Percentiles rank a stretch among this genome's conserved stretches.
phyloP scores from a whole-genome alignment of 257 asterid species.

The Lantana camara region DNA sequence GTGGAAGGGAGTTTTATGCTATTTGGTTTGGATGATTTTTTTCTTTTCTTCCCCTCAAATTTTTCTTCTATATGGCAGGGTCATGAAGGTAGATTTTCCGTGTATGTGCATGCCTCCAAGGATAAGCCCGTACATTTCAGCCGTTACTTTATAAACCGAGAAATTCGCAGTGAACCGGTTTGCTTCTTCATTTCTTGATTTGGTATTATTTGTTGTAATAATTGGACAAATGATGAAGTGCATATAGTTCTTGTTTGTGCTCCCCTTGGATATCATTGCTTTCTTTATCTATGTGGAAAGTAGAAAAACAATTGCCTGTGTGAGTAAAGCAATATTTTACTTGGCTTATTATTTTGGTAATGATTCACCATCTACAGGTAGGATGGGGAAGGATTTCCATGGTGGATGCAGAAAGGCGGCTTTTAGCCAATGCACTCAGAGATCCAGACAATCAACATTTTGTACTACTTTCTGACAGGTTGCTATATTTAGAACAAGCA shows the following conservation, averaged over 20 bases:
- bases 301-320: too few species aligned
- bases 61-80: conserved; percentile 65
- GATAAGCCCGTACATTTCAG: conserved; percentile 94
- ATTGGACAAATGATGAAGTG: not conserved
- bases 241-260: not conserved
- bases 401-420: conserved; percentile 99
- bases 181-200: conserved; percentile 27
- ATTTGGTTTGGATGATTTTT: too few species aligned
- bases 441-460: conserved; percentile 90
- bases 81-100: conserved; percentile 94
- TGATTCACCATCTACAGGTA: conserved; percentile 43
- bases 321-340: too few species aligned
- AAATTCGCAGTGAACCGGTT: conserved; percentile 92
- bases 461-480: conserved; percentile 97
- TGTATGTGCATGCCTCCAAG: conserved; percentile 95
- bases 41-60: not conserved
- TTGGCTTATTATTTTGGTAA: too few species aligned
- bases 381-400: conserved; percentile 96
- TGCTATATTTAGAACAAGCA: conserved; percentile 1
- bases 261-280: too few species aligned
- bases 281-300: too few species aligned
- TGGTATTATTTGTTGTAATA: conserved; percentile 9
- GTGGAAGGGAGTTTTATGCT: too few species aligned
- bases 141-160: conserved; percentile 90
- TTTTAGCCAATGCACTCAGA: conserved; percentile 76